Percentiles rank a stretch among this genome's conserved stretches.
Evolutionary conservation across 2,329 filamentous ascomycete species (phyloP).

Genomic region (Aspergillus oerlinghausenensis): DNA sequence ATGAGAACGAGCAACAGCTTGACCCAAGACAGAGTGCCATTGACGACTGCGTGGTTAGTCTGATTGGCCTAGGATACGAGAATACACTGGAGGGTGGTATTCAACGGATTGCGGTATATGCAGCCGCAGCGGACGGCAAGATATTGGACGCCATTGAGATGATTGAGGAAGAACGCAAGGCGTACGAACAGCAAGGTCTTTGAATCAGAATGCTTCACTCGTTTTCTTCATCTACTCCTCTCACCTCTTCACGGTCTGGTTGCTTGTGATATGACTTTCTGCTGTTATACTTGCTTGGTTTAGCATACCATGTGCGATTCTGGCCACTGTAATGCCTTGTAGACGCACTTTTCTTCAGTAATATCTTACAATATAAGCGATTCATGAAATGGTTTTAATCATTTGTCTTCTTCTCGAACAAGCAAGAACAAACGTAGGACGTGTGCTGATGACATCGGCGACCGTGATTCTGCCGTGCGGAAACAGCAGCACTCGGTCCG

Average conservation of each 20-base stretch:
- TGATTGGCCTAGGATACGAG: constrained; percentile 41
- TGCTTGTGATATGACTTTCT: background rate
- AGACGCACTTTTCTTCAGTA: background rate
- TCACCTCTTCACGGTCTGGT: background rate
- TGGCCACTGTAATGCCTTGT: background rate
- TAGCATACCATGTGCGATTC: too few species aligned
- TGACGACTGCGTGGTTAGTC: constrained; percentile 35
- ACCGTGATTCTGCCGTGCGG: constrained; percentile 1
- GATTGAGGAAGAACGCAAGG: constrained; percentile 47
- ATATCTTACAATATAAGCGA: background rate
- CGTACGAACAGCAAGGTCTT: constrained; percentile 29
- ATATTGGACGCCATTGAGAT: constrained; percentile 46
- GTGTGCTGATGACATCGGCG: too few species aligned
- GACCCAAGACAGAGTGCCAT: constrained; percentile 15
- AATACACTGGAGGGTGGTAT: constrained; percentile 29
- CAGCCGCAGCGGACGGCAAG: constrained; percentile 40
- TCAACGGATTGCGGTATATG: constrained; percentile 41
- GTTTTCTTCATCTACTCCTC: constrained; percentile 1
- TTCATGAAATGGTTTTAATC: too few species aligned
- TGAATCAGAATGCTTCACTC: constrained; percentile 1
- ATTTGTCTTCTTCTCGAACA: too few species aligned
- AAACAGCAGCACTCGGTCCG: background rate
- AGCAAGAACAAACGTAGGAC: too few species aligned
- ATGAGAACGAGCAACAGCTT: background rate
- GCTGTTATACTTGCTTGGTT: background rate